Evolutionary conservation across 2,329 filamentous ascomycete species (phyloP), one percentile per base, ranked within the genome.

Genomic region (Diplocarpon mali): DNA sequence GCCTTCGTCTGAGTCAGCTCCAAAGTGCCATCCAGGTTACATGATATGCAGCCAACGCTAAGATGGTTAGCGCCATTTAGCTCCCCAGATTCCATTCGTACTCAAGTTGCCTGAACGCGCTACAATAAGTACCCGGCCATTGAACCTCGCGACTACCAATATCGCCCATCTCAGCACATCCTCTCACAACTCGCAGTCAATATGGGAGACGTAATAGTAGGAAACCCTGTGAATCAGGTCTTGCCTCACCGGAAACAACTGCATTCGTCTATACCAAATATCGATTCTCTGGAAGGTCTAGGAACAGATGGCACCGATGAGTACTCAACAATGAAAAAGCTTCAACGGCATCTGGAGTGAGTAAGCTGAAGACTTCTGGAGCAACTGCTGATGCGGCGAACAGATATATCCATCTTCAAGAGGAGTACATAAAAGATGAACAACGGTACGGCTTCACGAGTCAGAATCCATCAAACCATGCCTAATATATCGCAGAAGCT

Each of bases 391-490:
- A 60, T 49, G 35, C 11, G n/a, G 32, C 48, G 52, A 45, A 53
- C 57, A 87, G 83, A 65, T 86, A 94, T 67, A 95, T 96, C 64
- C 87, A 95, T 68, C 76, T 98, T 58, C 92, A 98, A 70, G 92
- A 98, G 69, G 92, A 98, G 66, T 98, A 98, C 68, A 98, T 98
- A 79, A 98, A 98, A 72, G 92, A 98, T 78, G 92, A 98, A 73
- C 92, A 98, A 71, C 82, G 86, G 83, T 85, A 67, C 44, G 63
- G 49, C 32, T 43, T 37, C 42, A 40, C 28, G 27, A 45, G 27
- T 20, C 35, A n/a, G 10, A 29, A 0, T 29, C 13, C 12, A 38
- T 24, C 12, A 12, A 37, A 34, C 20, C 28, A 12, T 29, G 24
- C 32, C 52, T 58, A 50, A 58, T 38, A 46, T 16, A 13, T 11